phyloP scores from a whole-genome alignment of 1,284 basidiomycete species.

The Ganoderma lingzhi region DNA sequence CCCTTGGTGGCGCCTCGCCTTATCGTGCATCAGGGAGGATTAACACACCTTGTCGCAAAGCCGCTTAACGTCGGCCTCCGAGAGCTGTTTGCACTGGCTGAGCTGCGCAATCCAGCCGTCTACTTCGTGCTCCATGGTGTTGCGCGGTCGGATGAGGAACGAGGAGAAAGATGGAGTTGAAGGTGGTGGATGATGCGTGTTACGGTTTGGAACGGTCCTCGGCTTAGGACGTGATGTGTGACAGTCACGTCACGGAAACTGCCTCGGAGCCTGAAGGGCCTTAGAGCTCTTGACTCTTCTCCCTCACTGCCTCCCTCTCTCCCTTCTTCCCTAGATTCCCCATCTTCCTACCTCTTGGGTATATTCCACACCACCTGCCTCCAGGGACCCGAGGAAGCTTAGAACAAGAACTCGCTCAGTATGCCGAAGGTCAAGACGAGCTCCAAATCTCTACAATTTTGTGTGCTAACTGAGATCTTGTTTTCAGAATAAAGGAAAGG shows the following conservation, averaged over 20 bases:
- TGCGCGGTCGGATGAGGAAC: slow-evolving; percentile 27
- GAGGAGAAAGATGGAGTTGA: slow-evolving; percentile 27
- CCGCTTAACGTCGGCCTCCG: slow-evolving; percentile 96
- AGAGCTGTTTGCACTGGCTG: slow-evolving; percentile 97
- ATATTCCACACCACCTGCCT: slow-evolving; percentile 11
- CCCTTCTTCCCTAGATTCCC: slow-evolving; percentile 9
- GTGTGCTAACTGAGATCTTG: slow-evolving; percentile 29
- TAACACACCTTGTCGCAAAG: slow-evolving; percentile 96
- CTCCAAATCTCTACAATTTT: slow-evolving; percentile 22
- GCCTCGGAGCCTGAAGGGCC: slow-evolving; percentile 23
- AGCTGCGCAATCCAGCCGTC: slow-evolving; percentile 98
- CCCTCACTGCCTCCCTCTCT: slow-evolving; percentile 18
- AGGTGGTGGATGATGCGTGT: slow-evolving; percentile 39
- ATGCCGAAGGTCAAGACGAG: slow-evolving; percentile 64
- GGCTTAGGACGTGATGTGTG: slow-evolving; percentile 24
- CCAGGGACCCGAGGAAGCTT: slow-evolving; percentile 8
- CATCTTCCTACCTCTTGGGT: slow-evolving; percentile 13
- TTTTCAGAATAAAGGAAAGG: slow-evolving; percentile 84
- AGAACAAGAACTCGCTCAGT: slow-evolving; percentile 30
- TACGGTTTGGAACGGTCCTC: slow-evolving; percentile 19
- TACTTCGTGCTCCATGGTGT: slow-evolving; percentile 81
- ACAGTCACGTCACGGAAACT: slow-evolving; percentile 28
- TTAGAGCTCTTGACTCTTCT: slow-evolving; percentile 25
- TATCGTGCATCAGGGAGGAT: slow-evolving; percentile 40
- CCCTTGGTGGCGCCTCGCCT: slow-evolving; percentile 38